Conservation (phyloP, 345 rosid genomes). For the Sisymbrium irio region DNA sequence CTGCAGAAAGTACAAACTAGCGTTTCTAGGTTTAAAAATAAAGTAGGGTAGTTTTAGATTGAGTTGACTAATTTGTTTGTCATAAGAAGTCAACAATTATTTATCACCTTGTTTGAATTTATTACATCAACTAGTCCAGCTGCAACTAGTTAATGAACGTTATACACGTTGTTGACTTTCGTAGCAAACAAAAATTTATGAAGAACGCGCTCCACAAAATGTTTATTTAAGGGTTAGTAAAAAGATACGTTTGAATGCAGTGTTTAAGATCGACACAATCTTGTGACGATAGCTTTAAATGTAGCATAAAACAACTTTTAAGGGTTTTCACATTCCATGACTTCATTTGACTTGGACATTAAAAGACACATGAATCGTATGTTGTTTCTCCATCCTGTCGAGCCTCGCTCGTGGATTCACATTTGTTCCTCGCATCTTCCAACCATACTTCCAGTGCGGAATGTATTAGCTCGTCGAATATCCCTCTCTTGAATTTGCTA, state of each 20-base stretch:
- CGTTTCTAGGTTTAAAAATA: neutral
- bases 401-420: conserved; percentile 27
- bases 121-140: neutral
- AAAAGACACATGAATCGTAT: conserved; percentile 6
- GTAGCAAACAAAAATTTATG: neutral
- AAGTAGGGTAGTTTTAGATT: neutral
- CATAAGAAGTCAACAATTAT: neutral
- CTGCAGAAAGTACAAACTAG: neutral
- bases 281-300: neutral
- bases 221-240: neutral
- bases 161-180: neutral
- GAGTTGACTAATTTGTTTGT: neutral
- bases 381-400: conserved; percentile 27
- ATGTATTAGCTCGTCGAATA: conserved; percentile 38
- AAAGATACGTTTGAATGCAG: neutral
- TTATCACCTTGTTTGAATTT: neutral
- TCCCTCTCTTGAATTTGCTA: conserved; percentile 49
- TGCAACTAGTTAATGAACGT: neutral
- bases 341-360: neutral
- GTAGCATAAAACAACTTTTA: neutral
- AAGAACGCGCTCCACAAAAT: neutral
- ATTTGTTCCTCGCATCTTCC: neutral
- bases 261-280: neutral
- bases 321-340: conserved; percentile 6
- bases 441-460: conserved; percentile 34